Conservation (phyloP, 148 eudicot genomes). For the Tetragonia tetragonoides region DNA sequence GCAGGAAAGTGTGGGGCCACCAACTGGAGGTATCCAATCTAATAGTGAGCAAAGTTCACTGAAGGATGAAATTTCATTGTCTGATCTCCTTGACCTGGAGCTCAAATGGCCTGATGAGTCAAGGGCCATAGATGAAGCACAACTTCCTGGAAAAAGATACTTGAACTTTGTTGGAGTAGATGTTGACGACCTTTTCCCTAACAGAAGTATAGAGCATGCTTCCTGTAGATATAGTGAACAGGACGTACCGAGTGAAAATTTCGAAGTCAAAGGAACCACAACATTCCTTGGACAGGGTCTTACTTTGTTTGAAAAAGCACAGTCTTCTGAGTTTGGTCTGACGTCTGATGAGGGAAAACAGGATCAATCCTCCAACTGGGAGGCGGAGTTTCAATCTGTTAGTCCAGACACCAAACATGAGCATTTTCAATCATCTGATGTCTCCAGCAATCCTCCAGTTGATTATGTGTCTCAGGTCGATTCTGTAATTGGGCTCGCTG, state of each 20-base stretch:
- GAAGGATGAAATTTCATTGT: slow-evolving; percentile 43
- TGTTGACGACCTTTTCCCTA: slow-evolving; percentile 44
- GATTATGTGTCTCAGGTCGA: slow-evolving; percentile 46
- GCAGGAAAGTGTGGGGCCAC: slow-evolving; percentile 69
- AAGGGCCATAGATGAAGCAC: slow-evolving; percentile 30
- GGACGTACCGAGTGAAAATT: slow-evolving; percentile 17
- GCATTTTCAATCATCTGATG: slow-evolving; percentile 24
- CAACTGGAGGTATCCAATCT: slow-evolving; percentile 34
- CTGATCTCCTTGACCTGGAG: slow-evolving; percentile 62
- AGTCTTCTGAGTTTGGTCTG: slow-evolving; percentile 29
- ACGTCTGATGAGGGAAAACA: slow-evolving; percentile 32
- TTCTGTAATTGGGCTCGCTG: slow-evolving; percentile 38
- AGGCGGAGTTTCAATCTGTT: slow-evolving; percentile 78
- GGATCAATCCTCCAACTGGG: slow-evolving; percentile 61
- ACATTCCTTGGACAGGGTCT: slow-evolving; percentile 35
- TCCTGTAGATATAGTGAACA: slow-evolving; percentile 31
- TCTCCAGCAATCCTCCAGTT: slow-evolving; percentile 19
- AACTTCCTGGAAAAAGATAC: slow-evolving; percentile 34
- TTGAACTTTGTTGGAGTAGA: slow-evolving; percentile 47
- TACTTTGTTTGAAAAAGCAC: slow-evolving; percentile 37
- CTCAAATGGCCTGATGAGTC: slow-evolving; percentile 66
- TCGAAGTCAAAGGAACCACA: slow-evolving; percentile 27
- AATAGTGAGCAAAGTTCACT: slow-evolving; percentile 43
- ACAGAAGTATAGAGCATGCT: slow-evolving; percentile 24
- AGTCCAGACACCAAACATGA: slow-evolving; percentile 26